Conservation (phyloP, 2,329 filamentous ascomycete genomes). For the Apiospora rasikravindrae region DNA sequence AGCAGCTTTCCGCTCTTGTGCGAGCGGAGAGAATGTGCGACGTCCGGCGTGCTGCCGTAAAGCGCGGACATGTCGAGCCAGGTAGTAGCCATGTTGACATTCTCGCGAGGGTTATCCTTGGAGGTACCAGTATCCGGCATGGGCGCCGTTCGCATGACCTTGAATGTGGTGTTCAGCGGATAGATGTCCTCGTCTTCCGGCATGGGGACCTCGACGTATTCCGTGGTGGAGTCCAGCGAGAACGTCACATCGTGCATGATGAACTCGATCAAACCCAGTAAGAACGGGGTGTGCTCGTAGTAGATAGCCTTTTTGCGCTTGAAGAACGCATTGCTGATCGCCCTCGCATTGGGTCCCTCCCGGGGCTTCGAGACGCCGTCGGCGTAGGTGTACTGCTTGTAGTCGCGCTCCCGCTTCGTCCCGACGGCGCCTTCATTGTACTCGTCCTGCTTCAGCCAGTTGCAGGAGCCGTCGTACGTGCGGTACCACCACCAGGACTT, state of each 20-base stretch:
- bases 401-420: background rate
- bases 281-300: background rate
- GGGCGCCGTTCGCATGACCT: background rate
- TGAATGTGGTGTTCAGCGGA: background rate
- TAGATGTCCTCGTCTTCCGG: background rate
- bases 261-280: background rate
- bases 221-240: background rate
- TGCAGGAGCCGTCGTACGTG: background rate
- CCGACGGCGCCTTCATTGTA: background rate
- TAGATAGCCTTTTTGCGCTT: background rate
- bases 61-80: background rate
- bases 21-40: background rate
- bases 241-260: background rate
- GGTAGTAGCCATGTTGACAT: background rate
- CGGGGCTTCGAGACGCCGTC: background rate
- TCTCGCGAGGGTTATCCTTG: background rate
- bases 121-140: background rate
- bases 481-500: background rate
- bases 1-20: background rate
- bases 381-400: background rate
- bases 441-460: slow-evolving; percentile 4
- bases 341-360: background rate
- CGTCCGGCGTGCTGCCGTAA: background rate
- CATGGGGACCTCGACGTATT: background rate
- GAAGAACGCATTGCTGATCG: background rate